Evolutionary conservation across 2,329 filamentous ascomycete species (phyloP), one percentile per base, ranked within the genome.

Genomic region (Davidsoniella neocaledoniae): DNA sequence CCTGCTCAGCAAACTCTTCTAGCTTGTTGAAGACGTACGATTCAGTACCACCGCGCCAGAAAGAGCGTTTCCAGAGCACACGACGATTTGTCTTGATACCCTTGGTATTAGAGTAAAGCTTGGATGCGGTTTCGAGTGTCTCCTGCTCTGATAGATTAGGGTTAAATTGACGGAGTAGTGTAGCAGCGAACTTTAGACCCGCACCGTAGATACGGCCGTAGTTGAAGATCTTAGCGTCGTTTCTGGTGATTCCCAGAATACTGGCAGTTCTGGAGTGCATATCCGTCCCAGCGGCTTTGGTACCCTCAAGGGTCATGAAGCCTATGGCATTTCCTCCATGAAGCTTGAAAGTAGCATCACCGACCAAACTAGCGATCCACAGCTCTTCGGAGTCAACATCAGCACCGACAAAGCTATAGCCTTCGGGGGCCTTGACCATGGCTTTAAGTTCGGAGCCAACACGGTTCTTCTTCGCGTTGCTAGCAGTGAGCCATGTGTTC

Each of bases 181-280:
- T 93, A 2, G 83, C 80, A 0, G 91, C 91, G 60, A 98, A 98
- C 57, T 87, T 94, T 46, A 96, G 68, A 0, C 91, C 93, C 4
- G 91, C 93, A n/a, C 91, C 93, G 60, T 98, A 98, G 45, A 98
- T 98, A 39, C 93, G 85, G 6, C 93, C 93, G 58, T 98, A 98
- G 63, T 98, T 98, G 71, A 98, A 98, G 1, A 98, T 79, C 62
- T 98, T 98, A 52, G 91, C 91, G 59, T 95, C 80, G 59, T 95
- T 95, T 54, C 91, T 77, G 2, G 86, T 93, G 54, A 98, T 98
- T 5, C 88, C 90, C 2, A 98, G 66, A 51, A 98, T 98, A 5
- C 75, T 73, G 1, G 91, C 93, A 25, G 91, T 98, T 29, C 90
- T 84, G 5, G 88, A 95, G 64, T 98, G 90, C 50, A 96, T 67